Percentiles rank a stretch among this genome's conserved stretches.
Evolutionary conservation across 2,329 filamentous ascomycete species (phyloP).

Genomic region (Cladosporium austrohemisphaericum): DNA sequence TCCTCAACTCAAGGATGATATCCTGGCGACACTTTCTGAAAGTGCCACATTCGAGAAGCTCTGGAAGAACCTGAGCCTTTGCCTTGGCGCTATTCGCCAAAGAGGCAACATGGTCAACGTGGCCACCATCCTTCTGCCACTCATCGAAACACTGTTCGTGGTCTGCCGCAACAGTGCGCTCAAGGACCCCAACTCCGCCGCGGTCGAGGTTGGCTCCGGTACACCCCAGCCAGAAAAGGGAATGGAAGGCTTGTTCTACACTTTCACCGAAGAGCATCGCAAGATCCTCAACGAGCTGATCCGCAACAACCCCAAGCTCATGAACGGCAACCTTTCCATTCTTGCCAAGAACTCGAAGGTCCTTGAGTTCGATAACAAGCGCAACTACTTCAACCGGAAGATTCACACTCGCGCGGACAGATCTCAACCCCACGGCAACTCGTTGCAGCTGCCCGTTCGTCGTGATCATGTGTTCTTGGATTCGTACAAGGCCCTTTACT

Average conservation of each 20-base stretch:
- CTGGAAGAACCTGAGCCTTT: conserved; percentile 89
- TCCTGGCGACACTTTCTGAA: conserved; percentile 84
- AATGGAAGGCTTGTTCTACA: conserved; percentile 92
- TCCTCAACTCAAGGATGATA: conserved; percentile 70
- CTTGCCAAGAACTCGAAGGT: conserved; percentile 98
- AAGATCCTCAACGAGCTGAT: conserved; percentile 98
- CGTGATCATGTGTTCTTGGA: conserved; percentile 96
- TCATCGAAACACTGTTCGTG: conserved; percentile 97
- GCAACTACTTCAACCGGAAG: conserved; percentile 95
- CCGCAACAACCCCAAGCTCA: conserved; percentile 92
- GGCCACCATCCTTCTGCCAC: conserved; percentile 85
- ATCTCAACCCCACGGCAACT: conserved; percentile 66
- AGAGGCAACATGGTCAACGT: conserved; percentile 96
- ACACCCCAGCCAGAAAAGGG: conserved; percentile 75
- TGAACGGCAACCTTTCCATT: conserved; percentile 96
- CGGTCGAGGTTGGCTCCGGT: conserved; percentile 39
- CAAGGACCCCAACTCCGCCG: conserved; percentile 59
- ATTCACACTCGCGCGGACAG: conserved; percentile 74
- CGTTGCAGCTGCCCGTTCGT: conserved; percentile 82
- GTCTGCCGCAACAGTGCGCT: conserved; percentile 96
- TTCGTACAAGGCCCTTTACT: conserved; percentile 97
- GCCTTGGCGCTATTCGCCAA: conserved; percentile 80
- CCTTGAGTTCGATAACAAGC: conserved; percentile 98
- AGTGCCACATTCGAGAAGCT: conserved; percentile 84
- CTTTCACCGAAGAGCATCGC: conserved; percentile 93